Evolutionary conservation across 176 grass and related monocot genomes (phyloP).

Genomic region (Areca catechu): DNA sequence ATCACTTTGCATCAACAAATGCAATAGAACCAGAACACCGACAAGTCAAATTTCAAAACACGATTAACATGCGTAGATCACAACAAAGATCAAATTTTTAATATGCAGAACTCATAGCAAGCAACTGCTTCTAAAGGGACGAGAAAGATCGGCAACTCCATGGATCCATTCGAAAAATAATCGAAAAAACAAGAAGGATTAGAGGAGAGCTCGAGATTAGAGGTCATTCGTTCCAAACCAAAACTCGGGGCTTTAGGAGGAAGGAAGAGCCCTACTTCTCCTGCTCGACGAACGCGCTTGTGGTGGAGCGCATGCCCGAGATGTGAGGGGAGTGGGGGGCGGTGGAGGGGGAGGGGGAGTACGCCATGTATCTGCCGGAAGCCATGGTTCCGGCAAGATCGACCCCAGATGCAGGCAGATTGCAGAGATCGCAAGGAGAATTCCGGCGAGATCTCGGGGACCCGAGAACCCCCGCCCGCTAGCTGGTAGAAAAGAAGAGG

Average conservation of each 20-base stretch:
- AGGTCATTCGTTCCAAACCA: background rate
- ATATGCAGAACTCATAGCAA: no score
- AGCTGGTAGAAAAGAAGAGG: no score
- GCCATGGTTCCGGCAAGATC: constrained; percentile 24
- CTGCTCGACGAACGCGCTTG: constrained; percentile 19
- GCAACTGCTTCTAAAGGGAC: no score
- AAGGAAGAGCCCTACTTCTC: constrained; percentile 12
- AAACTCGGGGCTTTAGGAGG: background rate
- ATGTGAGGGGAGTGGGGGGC: constrained; percentile 30
- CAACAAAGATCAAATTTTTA: no score
- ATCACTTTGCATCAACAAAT: no score
- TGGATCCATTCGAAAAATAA: background rate
- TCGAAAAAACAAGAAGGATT: background rate
- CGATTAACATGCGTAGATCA: no score
- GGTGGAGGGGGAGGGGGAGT: constrained; percentile 32
- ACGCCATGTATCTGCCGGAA: constrained; percentile 40
- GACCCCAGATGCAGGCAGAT: constrained; percentile 19
- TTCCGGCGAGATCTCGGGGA: no score
- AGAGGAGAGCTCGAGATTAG: background rate
- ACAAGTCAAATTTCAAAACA: no score
- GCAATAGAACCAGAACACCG: no score
- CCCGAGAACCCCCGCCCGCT: no score
- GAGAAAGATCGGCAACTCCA: no score
- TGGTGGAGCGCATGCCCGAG: constrained; percentile 19
- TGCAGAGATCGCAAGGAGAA: background rate